Evolutionary conservation across 441 rosid species (phyloP).

Genomic region (Manihot esculenta): DNA sequence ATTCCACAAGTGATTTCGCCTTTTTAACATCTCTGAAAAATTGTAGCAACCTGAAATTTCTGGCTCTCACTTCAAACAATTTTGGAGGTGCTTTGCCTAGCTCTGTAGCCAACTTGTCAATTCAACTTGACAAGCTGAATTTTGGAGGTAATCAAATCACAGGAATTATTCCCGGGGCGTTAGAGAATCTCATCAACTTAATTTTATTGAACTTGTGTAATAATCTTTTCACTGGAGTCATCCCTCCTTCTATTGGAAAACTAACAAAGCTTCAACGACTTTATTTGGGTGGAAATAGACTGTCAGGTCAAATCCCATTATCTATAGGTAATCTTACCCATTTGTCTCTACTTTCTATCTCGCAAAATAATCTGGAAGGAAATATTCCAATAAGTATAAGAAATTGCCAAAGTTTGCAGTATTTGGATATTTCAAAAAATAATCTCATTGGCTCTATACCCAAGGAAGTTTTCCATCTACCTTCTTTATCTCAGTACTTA

Average conservation of each 20-base stretch:
- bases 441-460: constrained; percentile 14
- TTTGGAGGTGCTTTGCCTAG: constrained; percentile 5
- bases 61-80: neutral
- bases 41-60: neutral
- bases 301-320: constrained; percentile 21
- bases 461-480: neutral
- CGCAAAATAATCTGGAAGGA: constrained; percentile 13
- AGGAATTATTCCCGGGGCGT: neutral
- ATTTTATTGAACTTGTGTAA: neutral
- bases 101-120: neutral
- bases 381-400: constrained; percentile 3
- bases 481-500: neutral
- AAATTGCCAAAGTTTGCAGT: neutral
- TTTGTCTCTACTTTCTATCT: neutral
- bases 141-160: neutral
- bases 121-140: neutral
- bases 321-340: constrained; percentile 27
- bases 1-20: neutral
- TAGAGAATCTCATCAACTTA: neutral
- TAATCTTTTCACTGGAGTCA: neutral
- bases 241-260: constrained; percentile 1
- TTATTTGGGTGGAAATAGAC: neutral
- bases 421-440: neutral
- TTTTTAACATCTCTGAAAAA: neutral
- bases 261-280: neutral